These are phyloP conservation scores for Trypanosoma avium DNA, from an alignment of 208 protist species.

Conservation along the genomic window DNA sequence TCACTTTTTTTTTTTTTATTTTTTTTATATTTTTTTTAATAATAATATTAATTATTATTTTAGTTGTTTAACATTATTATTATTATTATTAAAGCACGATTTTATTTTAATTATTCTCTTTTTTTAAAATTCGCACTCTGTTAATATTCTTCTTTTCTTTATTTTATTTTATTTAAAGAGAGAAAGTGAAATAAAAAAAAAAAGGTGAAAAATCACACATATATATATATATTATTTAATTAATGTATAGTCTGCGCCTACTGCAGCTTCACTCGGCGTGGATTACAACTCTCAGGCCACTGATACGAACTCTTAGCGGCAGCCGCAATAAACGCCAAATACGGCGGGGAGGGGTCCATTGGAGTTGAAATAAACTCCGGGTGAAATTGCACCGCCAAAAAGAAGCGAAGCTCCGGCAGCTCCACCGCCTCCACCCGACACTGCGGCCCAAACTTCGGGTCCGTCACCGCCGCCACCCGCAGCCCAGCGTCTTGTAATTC, in stretches of 20 bases:
- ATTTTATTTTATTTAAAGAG: constrained; percentile 4
- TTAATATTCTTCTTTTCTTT: not conserved
- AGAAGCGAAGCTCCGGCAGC: constrained; percentile 80
- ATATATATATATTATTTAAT: too few species aligned
- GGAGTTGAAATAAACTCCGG: constrained; percentile 98
- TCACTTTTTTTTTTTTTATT: constrained; percentile 1
- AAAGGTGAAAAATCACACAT: too few species aligned
- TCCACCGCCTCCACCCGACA: constrained; percentile 91
- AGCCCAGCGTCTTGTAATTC: constrained; percentile 91
- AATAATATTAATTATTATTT: not conserved
- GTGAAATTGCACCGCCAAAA: constrained; percentile 97
- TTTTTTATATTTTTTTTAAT: constrained; percentile 4
- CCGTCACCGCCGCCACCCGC: constrained; percentile 87
- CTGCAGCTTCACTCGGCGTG: constrained; percentile 38
- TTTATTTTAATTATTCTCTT: not conserved
- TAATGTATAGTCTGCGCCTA: too few species aligned
- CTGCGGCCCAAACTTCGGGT: constrained; percentile 86
- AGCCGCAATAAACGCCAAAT: constrained; percentile 95
- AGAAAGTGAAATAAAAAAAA: too few species aligned
- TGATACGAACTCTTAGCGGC: constrained; percentile 64
- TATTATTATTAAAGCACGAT: not conserved
- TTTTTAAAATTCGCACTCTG: not conserved
- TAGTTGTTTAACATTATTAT: too few species aligned
- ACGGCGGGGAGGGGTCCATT: constrained; percentile 95
- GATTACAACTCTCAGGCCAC: constrained; percentile 51